These are phyloP conservation scores for Populus simonii DNA, from an alignment of 345 rosid species.

Conservation along the genomic window DNA sequence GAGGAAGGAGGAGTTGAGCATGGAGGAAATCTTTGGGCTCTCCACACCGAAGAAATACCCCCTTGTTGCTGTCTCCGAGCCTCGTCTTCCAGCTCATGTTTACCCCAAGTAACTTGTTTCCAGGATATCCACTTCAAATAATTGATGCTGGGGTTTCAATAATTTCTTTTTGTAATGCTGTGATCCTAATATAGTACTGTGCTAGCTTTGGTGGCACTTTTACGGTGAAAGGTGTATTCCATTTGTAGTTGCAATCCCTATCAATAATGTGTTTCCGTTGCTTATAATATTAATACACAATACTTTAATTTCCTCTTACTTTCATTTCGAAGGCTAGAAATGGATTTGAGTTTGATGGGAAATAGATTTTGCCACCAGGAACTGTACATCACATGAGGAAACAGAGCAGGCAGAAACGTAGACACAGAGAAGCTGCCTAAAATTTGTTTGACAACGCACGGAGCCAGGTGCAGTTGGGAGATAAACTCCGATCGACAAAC, in stretches of 20 bases:
- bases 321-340: background rate
- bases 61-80: constrained; percentile 38
- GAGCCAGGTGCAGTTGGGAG: too few relatives aligned
- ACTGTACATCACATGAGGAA: too few relatives aligned
- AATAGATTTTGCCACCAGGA: too few relatives aligned
- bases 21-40: constrained; percentile 61
- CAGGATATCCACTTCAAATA: background rate
- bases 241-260: background rate
- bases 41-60: constrained; percentile 52
- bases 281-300: background rate
- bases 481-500: too few relatives aligned
- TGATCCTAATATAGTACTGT: background rate
- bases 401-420: too few relatives aligned
- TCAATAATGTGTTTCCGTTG: background rate
- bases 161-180: background rate
- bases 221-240: background rate
- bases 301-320: background rate
- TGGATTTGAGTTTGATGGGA: background rate
- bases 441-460: too few relatives aligned
- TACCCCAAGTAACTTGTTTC: constrained; percentile 19
- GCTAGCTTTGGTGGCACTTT: background rate
- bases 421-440: too few relatives aligned
- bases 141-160: background rate
- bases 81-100: constrained; percentile 43
- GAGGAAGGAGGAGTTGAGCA: constrained; percentile 38